Evolutionary conservation across 495 filamentous ascomycete genomes (phyloP).

Genomic region (Barbatosphaeria neglecta): DNA sequence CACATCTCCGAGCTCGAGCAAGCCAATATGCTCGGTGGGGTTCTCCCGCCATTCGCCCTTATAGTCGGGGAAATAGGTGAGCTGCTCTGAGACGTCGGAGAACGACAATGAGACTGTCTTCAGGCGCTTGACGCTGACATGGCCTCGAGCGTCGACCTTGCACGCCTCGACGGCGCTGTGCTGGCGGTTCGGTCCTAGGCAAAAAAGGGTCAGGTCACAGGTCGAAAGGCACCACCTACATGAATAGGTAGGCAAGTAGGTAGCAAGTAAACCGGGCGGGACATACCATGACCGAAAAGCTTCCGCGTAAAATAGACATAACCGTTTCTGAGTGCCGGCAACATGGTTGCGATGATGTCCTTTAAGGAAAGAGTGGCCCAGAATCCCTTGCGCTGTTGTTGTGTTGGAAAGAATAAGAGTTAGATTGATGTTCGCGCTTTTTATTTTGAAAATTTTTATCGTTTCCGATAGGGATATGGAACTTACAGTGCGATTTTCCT

Average conservation of each 20-base stretch:
- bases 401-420: too few relatives aligned
- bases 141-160: not conserved
- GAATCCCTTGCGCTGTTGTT: not conserved
- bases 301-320: not conserved
- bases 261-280: not conserved
- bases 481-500: too few relatives aligned
- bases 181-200: not conserved
- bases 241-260: not conserved
- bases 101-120: not conserved
- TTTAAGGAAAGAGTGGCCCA: not conserved
- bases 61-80: not conserved
- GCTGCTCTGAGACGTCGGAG: not conserved
- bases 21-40: not conserved
- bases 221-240: too few relatives aligned
- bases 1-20: not conserved
- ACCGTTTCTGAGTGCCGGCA: not conserved
- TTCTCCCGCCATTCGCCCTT: not conserved
- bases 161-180: not conserved
- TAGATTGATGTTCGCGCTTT: too few relatives aligned
- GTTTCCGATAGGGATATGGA: too few relatives aligned
- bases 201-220: not conserved
- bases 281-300: not conserved
- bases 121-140: not conserved
- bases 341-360: not conserved
- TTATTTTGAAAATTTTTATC: too few relatives aligned